phyloP scores from a whole-genome alignment of 305 asterid species.

The Petunia hybrid region DNA sequence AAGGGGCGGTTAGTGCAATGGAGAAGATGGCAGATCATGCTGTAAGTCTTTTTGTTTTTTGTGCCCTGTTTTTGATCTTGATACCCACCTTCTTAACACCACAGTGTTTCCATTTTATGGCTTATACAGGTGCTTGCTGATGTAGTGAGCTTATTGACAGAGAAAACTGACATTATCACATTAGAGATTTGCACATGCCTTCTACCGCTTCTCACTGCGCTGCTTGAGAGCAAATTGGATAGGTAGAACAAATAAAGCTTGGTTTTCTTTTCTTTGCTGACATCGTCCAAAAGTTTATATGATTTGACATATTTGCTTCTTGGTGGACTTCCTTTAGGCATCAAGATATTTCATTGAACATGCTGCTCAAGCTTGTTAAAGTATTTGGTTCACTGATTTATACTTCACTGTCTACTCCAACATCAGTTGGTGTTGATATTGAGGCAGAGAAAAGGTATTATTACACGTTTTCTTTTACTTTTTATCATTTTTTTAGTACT shows the following conservation, averaged over 20 bases:
- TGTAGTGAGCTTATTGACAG: conserved; percentile 75
- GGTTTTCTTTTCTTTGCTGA: conserved; percentile 22
- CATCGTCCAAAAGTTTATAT: neutral
- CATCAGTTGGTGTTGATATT: conserved; percentile 95
- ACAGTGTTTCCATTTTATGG: conserved; percentile 33
- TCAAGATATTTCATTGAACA: conserved; percentile 79
- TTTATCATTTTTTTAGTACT: neutral
- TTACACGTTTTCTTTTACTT: conserved; percentile 7
- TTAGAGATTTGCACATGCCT: conserved; percentile 87
- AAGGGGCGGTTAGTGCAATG: conserved; percentile 75
- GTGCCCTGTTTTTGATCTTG: conserved; percentile 4
- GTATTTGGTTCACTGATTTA: conserved; percentile 93
- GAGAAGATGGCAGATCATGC: conserved; percentile 89
- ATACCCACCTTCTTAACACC: conserved; percentile 30
- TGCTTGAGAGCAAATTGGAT: conserved; percentile 81
- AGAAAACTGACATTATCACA: conserved; percentile 76
- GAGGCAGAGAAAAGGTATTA: conserved; percentile 94
- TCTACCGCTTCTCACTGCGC: conserved; percentile 84
- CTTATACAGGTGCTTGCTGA: conserved; percentile 90
- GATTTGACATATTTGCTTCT: conserved; percentile 15
- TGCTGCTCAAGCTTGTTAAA: conserved; percentile 92
- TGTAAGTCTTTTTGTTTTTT: conserved; percentile 55
- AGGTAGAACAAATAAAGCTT: conserved; percentile 51
- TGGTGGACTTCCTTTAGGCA: conserved; percentile 58
- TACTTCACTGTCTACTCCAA: conserved; percentile 77